Evolutionary conservation across 805 yeast genomes (phyloP).

Genomic region (Sugiyamaella chiloensis): DNA sequence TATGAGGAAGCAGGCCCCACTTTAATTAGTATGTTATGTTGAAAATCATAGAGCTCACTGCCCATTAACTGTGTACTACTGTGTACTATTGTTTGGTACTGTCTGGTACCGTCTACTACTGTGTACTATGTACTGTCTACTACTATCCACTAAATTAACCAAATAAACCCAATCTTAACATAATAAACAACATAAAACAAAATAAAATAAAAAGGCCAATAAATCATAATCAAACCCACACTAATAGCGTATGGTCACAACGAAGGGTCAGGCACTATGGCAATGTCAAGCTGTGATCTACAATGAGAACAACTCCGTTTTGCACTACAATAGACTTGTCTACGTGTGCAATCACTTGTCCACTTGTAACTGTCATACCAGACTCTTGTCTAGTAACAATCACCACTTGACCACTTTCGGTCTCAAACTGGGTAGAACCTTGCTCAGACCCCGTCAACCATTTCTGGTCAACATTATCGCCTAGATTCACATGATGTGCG

Average conservation of each 20-base stretch:
- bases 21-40: too few relatives aligned
- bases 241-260: neutral
- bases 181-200: neutral
- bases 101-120: neutral
- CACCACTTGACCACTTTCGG: constrained; percentile 14
- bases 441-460: constrained; percentile 2
- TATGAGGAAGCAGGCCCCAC: too few relatives aligned
- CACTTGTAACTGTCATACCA: constrained; percentile 9
- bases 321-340: constrained; percentile 21
- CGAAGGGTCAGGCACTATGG: constrained; percentile 16
- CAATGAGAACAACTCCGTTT: constrained; percentile 33
- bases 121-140: neutral
- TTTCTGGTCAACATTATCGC: constrained; percentile 6
- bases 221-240: neutral
- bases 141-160: neutral
- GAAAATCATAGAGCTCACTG: too few relatives aligned
- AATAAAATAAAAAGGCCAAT: neutral
- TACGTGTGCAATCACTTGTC: constrained; percentile 21
- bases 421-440: constrained; percentile 3
- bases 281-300: constrained; percentile 22
- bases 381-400: constrained; percentile 10
- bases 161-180: constrained; percentile 1
- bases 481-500: constrained; percentile 55
- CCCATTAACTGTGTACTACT: too few relatives aligned
- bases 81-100: too few relatives aligned